phyloP scores from a whole-genome alignment of 306 rosid species.

The Malus domestica region ASM211411v1 NC_041791.1:1203001-1203500 shows the following conservation, averaged over 20 bases:
- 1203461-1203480: slow-evolving; percentile 96
- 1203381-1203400: neutral
- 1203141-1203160: neutral
- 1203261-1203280: slow-evolving; percentile 96
- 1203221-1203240: slow-evolving; percentile 93
- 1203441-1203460: slow-evolving; percentile 94
- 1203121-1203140: neutral
- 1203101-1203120: neutral
- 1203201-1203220: slow-evolving; percentile 96
- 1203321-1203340: neutral
- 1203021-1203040: neutral
- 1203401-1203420: slow-evolving; percentile 1
- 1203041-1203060: neutral
- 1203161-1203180: neutral
- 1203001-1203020: neutral
- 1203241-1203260: slow-evolving; percentile 85
- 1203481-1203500: slow-evolving; percentile 76
- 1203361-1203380: neutral
- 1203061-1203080: neutral
- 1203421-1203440: slow-evolving; percentile 52
- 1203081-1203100: neutral
- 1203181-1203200: slow-evolving; percentile 57
- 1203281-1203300: slow-evolving; percentile 63
- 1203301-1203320: slow-evolving; percentile 4
- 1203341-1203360: neutral